Percentiles rank a stretch among this genome's conserved stretches.
These are phyloP conservation scores for Leccinum subgranulosum DNA, from an alignment of 768 basidiomycete species.

Conservation along the genomic window DNA sequence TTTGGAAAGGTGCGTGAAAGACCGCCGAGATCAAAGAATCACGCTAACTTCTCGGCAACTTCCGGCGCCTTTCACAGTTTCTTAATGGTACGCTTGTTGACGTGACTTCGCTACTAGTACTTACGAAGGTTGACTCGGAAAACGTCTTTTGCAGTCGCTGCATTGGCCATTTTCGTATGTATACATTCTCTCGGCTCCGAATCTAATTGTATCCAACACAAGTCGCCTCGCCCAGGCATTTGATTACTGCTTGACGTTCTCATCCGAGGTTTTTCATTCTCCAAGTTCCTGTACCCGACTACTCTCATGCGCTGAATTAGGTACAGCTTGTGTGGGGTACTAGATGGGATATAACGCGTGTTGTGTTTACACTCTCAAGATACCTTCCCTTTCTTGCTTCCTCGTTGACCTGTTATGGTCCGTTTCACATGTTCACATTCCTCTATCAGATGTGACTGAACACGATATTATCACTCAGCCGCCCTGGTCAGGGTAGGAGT, in stretches of 20 bases:
- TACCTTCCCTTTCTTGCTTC: slow-evolving; percentile 25
- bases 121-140: background rate
- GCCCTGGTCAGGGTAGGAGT: slow-evolving; percentile 3
- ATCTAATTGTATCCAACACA: background rate
- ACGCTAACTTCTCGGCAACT: background rate
- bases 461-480: slow-evolving; percentile 1
- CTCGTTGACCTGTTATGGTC: slow-evolving; percentile 18
- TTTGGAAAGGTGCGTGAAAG: slow-evolving; percentile 17
- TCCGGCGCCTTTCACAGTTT: slow-evolving; percentile 2
- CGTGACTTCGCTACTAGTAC: background rate
- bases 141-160: slow-evolving; percentile 14
- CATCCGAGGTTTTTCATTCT: slow-evolving; percentile 13
- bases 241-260: slow-evolving; percentile 25
- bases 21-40: background rate
- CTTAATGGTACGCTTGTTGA: slow-evolving; percentile 15
- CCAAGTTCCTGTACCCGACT: too few relatives aligned
- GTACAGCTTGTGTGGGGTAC: slow-evolving; percentile 23
- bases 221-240: slow-evolving; percentile 3
- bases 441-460: background rate
- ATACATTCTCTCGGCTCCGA: background rate
- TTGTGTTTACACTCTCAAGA: slow-evolving; percentile 27
- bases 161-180: slow-evolving; percentile 17
- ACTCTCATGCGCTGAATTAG: background rate
- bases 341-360: slow-evolving; percentile 20
- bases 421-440: background rate